Base-by-base conservation (phyloP, 495 filamentous ascomycete genomes). In the Daldinia caldariorum region DNA sequence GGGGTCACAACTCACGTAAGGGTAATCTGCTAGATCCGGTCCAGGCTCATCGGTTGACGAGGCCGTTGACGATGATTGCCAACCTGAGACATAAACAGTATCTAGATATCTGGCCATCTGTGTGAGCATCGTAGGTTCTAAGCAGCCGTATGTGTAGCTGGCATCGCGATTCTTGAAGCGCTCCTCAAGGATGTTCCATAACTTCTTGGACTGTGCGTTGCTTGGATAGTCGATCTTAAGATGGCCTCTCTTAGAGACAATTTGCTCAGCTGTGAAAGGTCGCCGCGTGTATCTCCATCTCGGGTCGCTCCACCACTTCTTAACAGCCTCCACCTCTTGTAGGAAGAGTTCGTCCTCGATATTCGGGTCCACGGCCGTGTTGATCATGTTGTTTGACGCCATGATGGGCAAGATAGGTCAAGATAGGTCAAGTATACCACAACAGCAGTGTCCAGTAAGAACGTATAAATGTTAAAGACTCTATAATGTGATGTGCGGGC, bases 51-150 rank as follows among this genome's bases (percentile, higher is more conserved):
- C 92, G 9, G 93, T 91, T 0, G 93, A 88, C 20, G 94, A 97
- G 39, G 95, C 95, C 3, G 95, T 99, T 32, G 93, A 96, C 2
- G 94, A 97, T 76, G 92, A 97, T 81, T 99, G 96, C 95, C 95
- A 99, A 69, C 95, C 95, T 39, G 94, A 97, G 58, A 99, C 94
- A 76, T 99, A 99, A 78, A 99, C 93, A 39, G 96, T 99, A 77
- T 99, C 95, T 58, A 98, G 86, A 80, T 95, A 98, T 80, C 98
- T 97, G 73, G 94, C 94, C 95, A 99, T 99, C 79, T 99, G 95
- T 20, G 96, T 97, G 74, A 99, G 86, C 92, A 97, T 97, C 5
- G 96, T 97, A 9, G 95, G 95, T 74, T 99, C 96, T 62, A 99
- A 84, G 80, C 95, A 97, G 75, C 95, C 95, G 80, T 97, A 99